Conservation (phyloP, 1,284 basidiomycete genomes). For the Neonothopanus nambi region DNA sequence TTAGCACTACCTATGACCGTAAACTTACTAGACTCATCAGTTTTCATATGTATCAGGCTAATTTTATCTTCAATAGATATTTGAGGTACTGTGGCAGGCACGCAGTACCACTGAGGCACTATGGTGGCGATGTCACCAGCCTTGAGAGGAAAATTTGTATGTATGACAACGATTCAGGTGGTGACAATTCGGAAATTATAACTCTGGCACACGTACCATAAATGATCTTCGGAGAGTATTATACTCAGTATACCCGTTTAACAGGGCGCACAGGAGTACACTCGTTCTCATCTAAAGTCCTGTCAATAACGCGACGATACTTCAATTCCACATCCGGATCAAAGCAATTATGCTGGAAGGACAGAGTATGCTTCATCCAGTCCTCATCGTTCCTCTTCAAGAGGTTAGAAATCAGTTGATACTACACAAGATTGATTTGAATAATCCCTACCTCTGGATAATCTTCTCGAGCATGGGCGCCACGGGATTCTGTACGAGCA, state of each 20-base stretch:
- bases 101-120: no score
- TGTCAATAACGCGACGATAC: conserved; percentile 85
- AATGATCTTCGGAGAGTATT: no score
- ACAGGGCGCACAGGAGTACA: conserved; percentile 91
- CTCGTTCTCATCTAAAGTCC: conserved; percentile 93
- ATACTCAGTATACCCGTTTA: conserved; percentile 76
- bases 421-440: conserved; percentile 31
- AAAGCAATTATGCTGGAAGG: conserved; percentile 78
- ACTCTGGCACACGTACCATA: no score
- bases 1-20: no score
- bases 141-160: no score
- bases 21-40: no score
- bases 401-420: conserved; percentile 1
- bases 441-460: conserved; percentile 60
- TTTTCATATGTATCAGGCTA: no score
- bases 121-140: no score
- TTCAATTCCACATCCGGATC: conserved; percentile 84
- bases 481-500: conserved; percentile 95
- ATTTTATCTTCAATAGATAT: no score
- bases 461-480: conserved; percentile 97
- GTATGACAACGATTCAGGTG: no score
- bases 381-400: conserved; percentile 79
- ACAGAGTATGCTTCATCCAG: conserved; percentile 96
- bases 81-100: no score
- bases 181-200: no score